A percentile compares a stretch with the other conserved stretches of the same genome.
Conservation (phyloP, 805 yeast genomes). For the Wickerhamiella siamensis region DNA sequence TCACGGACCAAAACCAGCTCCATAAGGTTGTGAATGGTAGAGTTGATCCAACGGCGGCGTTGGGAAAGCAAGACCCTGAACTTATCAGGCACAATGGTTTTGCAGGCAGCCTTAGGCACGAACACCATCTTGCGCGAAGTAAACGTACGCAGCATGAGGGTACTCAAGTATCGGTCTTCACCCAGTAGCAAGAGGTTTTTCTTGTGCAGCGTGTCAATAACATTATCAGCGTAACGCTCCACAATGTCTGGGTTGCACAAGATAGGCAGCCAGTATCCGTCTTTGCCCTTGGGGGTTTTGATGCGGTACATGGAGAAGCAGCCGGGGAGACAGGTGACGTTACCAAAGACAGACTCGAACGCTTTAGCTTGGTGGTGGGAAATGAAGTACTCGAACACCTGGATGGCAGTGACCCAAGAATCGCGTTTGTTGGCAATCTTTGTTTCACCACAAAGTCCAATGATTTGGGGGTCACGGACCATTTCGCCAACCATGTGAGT, state of each 20-base stretch:
- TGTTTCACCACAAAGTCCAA: conserved; percentile 94
- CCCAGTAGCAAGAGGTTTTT: conserved; percentile 77
- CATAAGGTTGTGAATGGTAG: conserved; percentile 84
- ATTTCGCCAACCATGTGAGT: conserved; percentile 84
- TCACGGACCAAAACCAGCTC: conserved; percentile 75
- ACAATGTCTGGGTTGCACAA: conserved; percentile 88
- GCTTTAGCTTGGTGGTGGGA: conserved; percentile 93
- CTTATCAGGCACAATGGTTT: conserved; percentile 75
- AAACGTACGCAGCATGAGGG: conserved; percentile 75
- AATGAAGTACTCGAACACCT: conserved; percentile 83
- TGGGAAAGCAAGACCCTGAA: conserved; percentile 74
- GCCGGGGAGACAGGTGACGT: conserved; percentile 92
- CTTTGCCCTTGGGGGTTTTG: conserved; percentile 70
- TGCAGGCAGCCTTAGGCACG: conserved; percentile 83
- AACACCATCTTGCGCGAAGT: conserved; percentile 80
- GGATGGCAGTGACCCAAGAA: conserved; percentile 86
- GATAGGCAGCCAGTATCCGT: conserved; percentile 85
- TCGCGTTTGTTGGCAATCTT: conserved; percentile 70
- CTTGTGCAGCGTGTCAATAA: conserved; percentile 66
- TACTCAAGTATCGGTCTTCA: conserved; percentile 76
- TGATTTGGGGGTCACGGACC: conserved; percentile 71
- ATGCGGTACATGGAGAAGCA: conserved; percentile 88
- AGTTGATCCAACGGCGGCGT: conserved; percentile 93
- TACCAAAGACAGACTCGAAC: conserved; percentile 86
- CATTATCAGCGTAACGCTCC: conserved; percentile 79